Percentiles rank a stretch among this genome's conserved stretches.
Conservation (phyloP, 176 grass and related monocot species). For the Thalia dealbata region DNA sequence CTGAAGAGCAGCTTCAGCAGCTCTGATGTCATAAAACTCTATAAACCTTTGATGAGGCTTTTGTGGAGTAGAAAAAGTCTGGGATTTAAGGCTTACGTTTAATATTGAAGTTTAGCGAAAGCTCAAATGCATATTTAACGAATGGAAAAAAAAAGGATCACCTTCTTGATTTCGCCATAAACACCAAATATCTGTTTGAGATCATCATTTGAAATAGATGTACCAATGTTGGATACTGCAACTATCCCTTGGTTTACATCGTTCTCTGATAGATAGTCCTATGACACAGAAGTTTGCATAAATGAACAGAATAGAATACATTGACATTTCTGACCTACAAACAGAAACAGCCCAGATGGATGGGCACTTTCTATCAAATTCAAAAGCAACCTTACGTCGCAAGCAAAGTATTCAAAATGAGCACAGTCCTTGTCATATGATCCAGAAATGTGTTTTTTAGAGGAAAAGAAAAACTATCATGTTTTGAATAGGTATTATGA, state of each 20-base stretch:
- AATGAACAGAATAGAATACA: background rate
- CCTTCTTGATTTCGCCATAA: constrained; percentile 91
- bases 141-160: background rate
- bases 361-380: too few relatives aligned
- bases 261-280: constrained; percentile 80
- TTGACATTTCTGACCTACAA: background rate
- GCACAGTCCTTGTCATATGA: too few relatives aligned
- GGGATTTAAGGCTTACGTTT: background rate
- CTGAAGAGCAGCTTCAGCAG: constrained; percentile 55
- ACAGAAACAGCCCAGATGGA: too few relatives aligned
- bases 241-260: constrained; percentile 80
- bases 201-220: constrained; percentile 62
- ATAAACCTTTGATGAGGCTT: constrained; percentile 70
- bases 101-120: background rate
- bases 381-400: too few relatives aligned
- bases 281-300: background rate
- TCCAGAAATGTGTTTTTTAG: too few relatives aligned
- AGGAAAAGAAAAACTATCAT: too few relatives aligned
- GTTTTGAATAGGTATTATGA: too few relatives aligned
- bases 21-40: constrained; percentile 89
- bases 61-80: constrained; percentile 59
- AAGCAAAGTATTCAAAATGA: too few relatives aligned
- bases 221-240: constrained; percentile 69
- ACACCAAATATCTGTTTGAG: constrained; percentile 67
- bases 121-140: background rate